These are phyloP conservation scores for Sutorius eximius DNA, from an alignment of 1,284 basidiomycete genomes.

Conservation along the genomic window DNA sequence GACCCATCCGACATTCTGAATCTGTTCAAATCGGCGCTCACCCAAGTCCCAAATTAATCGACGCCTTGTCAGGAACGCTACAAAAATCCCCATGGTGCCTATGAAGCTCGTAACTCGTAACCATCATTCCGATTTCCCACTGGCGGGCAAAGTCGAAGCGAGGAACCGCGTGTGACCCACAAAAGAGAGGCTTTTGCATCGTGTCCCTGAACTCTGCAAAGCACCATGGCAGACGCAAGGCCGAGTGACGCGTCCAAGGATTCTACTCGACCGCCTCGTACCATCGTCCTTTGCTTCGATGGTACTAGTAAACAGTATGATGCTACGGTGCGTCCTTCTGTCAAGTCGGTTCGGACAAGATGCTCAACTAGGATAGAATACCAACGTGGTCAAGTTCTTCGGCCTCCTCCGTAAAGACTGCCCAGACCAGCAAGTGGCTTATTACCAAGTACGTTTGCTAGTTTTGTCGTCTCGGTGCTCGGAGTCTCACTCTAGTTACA, in stretches of 20 bases:
- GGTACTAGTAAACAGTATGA: slow-evolving; percentile 56
- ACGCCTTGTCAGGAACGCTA: slow-evolving; percentile 3
- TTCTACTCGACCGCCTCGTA: slow-evolving; percentile 33
- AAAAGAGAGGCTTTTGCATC: not conserved
- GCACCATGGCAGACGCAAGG: slow-evolving; percentile 17
- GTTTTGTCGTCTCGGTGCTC: not conserved
- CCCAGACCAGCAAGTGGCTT: slow-evolving; percentile 55
- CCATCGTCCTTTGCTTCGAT: slow-evolving; percentile 63
- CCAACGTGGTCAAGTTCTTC: slow-evolving; percentile 71
- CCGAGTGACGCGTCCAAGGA: not conserved
- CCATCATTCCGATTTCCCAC: slow-evolving; percentile 1
- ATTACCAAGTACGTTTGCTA: slow-evolving; percentile 57
- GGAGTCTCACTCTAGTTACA: not conserved
- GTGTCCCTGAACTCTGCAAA: not conserved
- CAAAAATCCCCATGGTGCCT: slow-evolving; percentile 2
- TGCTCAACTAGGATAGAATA: slow-evolving; percentile 47
- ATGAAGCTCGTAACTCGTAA: not conserved
- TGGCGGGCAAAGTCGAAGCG: not conserved
- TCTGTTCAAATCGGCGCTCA: not conserved
- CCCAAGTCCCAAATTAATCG: not conserved
- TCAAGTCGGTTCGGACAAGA: not conserved
- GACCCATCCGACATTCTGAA: too few relatives aligned
- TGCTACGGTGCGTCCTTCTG: slow-evolving; percentile 29
- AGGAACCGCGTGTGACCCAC: not conserved
- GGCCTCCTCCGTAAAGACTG: slow-evolving; percentile 59